Evolutionary conservation across 2,329 filamentous ascomycete species (phyloP), one percentile per base, ranked within the genome.

Genomic region (Diaporthe sp.): DNA sequence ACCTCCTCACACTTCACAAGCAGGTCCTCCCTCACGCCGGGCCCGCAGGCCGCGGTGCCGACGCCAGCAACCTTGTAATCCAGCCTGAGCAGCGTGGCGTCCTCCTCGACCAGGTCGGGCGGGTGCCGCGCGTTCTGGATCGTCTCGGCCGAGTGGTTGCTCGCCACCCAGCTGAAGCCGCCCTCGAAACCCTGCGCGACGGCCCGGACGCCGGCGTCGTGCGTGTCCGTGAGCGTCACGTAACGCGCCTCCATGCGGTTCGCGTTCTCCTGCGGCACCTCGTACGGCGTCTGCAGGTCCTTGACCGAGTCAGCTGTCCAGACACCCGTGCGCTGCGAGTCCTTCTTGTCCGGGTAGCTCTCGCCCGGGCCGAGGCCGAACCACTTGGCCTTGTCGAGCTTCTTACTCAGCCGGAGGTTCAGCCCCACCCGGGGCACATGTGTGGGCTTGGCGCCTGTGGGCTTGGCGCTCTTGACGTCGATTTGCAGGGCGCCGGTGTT

Each of bases 201-300:
- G 13, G 81, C 81, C 44, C 80, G 76, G 39, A 85, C 73, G 22
- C 83, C 81, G 9, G 75, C 75, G 10, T 78, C 80, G 32, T 80
- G 79, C 19, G 74, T 75, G 70, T 80, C 79, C 10, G 73, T 69
- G 30, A 81, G 73, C 4, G 72, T 78, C 9, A 93, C 81, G 88
- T 90, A 93, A 9, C 89, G 84, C 0, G 88, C 89, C 44, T 90
- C 90, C 71, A 89, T 89, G 19, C 90, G 85, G 79, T 94, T 94
- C 1, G 91, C 90, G 70, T 88, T 90, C 77, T 94, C 92, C 79
- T 94, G 92, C 0, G 92, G 92, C 30, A 91, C 90, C 25, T 94
- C 92, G 78, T 93, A 93, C 1, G 85, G 84, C 0, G 87, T 86
- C 78, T 89, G 88, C 35, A 94, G 84, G 0, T 87, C 85, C 1